A percentile compares a stretch with the other conserved stretches of the same genome.
phyloP scores from a whole-genome alignment of 2,329 filamentous ascomycete species.

The Penicillium sp. region DNA sequence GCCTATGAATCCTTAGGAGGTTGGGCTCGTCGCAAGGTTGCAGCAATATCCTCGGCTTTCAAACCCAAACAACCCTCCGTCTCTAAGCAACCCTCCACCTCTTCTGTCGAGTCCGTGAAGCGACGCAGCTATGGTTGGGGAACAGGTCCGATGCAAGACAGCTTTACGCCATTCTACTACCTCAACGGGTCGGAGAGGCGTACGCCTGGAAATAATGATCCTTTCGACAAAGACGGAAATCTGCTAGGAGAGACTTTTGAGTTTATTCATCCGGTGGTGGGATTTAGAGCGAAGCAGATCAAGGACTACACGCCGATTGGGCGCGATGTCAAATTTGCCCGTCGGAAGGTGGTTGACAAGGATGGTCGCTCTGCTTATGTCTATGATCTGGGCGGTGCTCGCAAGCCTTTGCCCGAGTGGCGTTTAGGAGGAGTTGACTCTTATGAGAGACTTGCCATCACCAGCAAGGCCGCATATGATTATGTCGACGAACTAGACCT shows the following conservation, averaged over 20 bases:
- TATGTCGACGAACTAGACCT: conserved; percentile 13
- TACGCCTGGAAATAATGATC: conserved; percentile 12
- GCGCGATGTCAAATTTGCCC: conserved; percentile 5
- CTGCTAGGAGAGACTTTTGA: conserved; percentile 13
- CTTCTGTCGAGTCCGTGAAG: not conserved
- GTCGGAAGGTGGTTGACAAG: conserved; percentile 6
- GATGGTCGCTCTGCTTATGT: conserved; percentile 7
- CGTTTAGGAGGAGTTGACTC: conserved; percentile 13
- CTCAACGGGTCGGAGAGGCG: conserved; percentile 12
- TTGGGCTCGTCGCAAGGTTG: conserved; percentile 1
- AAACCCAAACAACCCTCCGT: not conserved
- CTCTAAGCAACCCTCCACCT: not conserved
- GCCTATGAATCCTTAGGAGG: not conserved
- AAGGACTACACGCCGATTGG: conserved; percentile 11
- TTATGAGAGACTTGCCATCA: conserved; percentile 15
- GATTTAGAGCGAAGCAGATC: conserved; percentile 11
- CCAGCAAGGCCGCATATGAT: conserved; percentile 8
- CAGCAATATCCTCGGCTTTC: not conserved
- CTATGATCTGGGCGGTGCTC: conserved; percentile 7
- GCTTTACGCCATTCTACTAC: conserved; percentile 13
- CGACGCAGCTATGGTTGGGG: conserved; percentile 14
- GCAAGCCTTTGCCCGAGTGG: conserved; percentile 14
- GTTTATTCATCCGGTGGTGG: conserved; percentile 16
- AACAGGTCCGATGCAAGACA: conserved; percentile 9
- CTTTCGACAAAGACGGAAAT: conserved; percentile 1